Percentiles rank a stretch among this genome's conserved stretches.
Conservation (phyloP, 2,329 filamentous ascomycete species). For the Claviceps sp. region DNA sequence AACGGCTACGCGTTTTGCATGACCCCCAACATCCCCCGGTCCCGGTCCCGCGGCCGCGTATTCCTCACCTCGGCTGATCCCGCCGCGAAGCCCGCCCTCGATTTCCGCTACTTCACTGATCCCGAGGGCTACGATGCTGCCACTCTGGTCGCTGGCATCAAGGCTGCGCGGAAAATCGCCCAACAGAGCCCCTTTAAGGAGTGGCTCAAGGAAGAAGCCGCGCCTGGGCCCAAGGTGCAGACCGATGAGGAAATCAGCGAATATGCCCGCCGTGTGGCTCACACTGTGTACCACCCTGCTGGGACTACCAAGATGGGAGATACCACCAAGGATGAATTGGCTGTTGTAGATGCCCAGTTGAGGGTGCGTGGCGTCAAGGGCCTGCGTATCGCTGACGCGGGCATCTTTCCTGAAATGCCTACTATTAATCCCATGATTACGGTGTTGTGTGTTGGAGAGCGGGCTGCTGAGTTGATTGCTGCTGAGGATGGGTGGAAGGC, state of each 20-base stretch:
- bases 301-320: conserved; percentile 89
- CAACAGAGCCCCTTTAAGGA: conserved; percentile 63
- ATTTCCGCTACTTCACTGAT: conserved; percentile 85
- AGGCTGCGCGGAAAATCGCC: conserved; percentile 64
- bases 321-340: conserved; percentile 49
- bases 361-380: conserved; percentile 60
- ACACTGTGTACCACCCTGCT: conserved; percentile 83
- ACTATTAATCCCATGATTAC: conserved; percentile 87
- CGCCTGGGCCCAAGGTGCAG: conserved; percentile 59
- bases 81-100: conserved; percentile 64
- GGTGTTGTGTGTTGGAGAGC: conserved; percentile 71
- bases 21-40: conserved; percentile 81
- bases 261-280: conserved; percentile 68
- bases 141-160: conserved; percentile 65
- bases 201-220: conserved; percentile 74
- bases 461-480: conserved; percentile 66
- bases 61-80: conserved; percentile 68
- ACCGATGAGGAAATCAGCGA: conserved; percentile 69
- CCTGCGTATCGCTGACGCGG: conserved; percentile 71
- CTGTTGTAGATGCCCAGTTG: conserved; percentile 67
- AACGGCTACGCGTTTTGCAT: conserved; percentile 83
- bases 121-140: conserved; percentile 74
- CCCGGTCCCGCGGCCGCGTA: conserved; percentile 62
- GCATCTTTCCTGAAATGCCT: conserved; percentile 78
- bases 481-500: conserved; percentile 46